Evolutionary conservation across 805 yeast species (phyloP), one percentile per base, ranked within the genome.

Genomic region (Candida manassasensis): DNA sequence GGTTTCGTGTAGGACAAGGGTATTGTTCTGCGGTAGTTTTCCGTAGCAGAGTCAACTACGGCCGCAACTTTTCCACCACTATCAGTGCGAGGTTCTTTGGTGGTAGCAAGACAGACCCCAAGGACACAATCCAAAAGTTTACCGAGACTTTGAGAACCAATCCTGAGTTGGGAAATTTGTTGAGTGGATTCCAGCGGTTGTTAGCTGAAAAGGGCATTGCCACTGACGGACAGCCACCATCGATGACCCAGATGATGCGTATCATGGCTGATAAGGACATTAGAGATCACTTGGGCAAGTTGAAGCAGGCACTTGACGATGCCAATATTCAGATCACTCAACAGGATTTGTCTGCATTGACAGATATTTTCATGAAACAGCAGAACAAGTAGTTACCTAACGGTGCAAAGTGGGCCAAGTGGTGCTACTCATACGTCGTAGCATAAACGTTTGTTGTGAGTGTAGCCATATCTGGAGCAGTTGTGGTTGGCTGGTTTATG

Each of bases 251-350:
- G 35, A 47, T 67, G 55, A 57, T 65, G 54, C 55, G 52, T 39
- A 49, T 67, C 25, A 49, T 64, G 34, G 47, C 64, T 26, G 66
- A 65, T 34, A 52, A 51, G 37, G 68, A 63, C 9, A 59, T 64
- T 6, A 57, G 62, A 34, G 52, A 45, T 9, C 47, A 49, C 29
- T 47, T 63, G 18, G 36, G 42, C 4, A 49, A 53, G 26, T 48
- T 66, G 38, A 56, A 59, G 40, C 45, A 40, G 12, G 50, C 56
- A 19, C 52, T 66, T 25, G 63, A 63, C 16, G 51, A 51, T 27
- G 54, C 61, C 4, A 54, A 59, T 14, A 48, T 64, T 29, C 43
- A 51, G 35, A 45, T 64, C 32, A 43, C 55, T 15, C 62, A 58
- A 3, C 56, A 53, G 32, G 69, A 65, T 38, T 45, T 63, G 39